These are phyloP conservation scores for Barbarea vulgaris DNA, from an alignment of 345 rosid species.

Conservation along the genomic window DNA sequence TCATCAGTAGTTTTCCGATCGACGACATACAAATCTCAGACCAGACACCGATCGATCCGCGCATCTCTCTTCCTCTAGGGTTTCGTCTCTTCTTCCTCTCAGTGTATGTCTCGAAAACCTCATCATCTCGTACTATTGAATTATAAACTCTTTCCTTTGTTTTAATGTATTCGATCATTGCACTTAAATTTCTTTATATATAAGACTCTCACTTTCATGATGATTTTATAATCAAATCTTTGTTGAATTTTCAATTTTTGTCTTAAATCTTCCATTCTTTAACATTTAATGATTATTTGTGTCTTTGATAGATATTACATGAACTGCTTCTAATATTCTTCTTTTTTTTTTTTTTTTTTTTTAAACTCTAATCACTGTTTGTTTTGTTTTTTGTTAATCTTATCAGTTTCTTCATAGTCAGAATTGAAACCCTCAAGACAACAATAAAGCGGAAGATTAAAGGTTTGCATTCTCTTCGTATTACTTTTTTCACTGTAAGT, in stretches of 20 bases:
- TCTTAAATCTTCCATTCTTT: background rate
- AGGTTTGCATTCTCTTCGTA: slow-evolving; percentile 36
- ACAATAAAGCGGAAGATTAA: slow-evolving; percentile 15
- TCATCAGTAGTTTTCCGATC: slow-evolving; percentile 29
- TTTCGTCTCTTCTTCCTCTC: background rate
- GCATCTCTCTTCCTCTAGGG: slow-evolving; percentile 9
- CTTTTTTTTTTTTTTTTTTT: background rate
- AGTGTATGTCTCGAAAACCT: slow-evolving; percentile 23
- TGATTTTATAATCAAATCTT: background rate
- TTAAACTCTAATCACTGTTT: background rate
- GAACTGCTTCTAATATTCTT: background rate
- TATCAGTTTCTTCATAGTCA: background rate
- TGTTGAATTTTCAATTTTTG: slow-evolving; percentile 21
- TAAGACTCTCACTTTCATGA: slow-evolving; percentile 27
- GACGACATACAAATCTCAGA: slow-evolving; percentile 9
- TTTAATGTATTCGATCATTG: background rate
- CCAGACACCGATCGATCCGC: background rate
- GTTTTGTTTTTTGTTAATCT: background rate
- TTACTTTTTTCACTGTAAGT: slow-evolving; percentile 11
- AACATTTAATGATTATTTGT: slow-evolving; percentile 15
- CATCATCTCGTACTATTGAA: background rate
- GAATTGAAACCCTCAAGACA: slow-evolving; percentile 13
- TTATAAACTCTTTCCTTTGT: background rate
- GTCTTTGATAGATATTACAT: background rate
- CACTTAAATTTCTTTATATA: background rate